phyloP scores from a whole-genome alignment of 805 yeast genomes.

The Sugiyamaella boreocaroliniensis region DNA sequence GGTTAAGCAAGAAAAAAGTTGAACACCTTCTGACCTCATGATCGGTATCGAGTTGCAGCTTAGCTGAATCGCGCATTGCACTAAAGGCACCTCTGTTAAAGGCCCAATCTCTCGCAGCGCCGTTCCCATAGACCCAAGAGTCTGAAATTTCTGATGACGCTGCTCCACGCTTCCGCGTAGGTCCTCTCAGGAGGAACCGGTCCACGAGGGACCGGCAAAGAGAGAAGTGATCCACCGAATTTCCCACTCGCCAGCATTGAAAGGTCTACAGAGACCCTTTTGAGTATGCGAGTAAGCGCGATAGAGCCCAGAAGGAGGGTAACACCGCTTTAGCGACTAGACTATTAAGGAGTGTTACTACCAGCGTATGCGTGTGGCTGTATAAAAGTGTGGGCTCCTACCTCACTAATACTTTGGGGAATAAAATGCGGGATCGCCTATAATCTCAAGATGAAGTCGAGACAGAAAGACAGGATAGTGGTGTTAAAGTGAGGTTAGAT shows the following conservation, averaged over 20 bases:
- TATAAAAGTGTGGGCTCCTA: too few species aligned
- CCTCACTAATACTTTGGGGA: too few species aligned
- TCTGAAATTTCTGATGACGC: conserved; percentile 20
- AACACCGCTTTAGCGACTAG: conserved; percentile 2
- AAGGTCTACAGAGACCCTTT: conserved; percentile 1
- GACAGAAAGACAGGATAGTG: too few species aligned
- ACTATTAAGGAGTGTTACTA: not conserved
- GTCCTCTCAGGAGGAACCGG: conserved; percentile 7
- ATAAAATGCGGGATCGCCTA: too few species aligned
- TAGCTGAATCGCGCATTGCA: conserved; percentile 23
- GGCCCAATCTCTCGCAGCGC: conserved; percentile 21
- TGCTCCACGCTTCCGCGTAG: conserved; percentile 20
- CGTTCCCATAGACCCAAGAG: conserved; percentile 17
- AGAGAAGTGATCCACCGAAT: conserved; percentile 23
- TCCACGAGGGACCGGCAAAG: conserved; percentile 6
- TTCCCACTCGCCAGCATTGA: conserved; percentile 19
- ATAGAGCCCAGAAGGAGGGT: conserved; percentile 12
- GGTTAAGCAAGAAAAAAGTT: not conserved
- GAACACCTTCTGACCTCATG: conserved; percentile 13
- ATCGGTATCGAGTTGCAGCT: conserved; percentile 24
- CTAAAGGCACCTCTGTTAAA: conserved; percentile 14
- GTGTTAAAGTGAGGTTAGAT: too few species aligned
- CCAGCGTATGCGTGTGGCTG: too few species aligned
- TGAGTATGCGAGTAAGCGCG: conserved; percentile 23
- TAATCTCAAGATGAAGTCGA: too few species aligned